Evolutionary conservation across 2,329 filamentous ascomycete species (phyloP).

Genomic region (Penicillium concentricum): DNA sequence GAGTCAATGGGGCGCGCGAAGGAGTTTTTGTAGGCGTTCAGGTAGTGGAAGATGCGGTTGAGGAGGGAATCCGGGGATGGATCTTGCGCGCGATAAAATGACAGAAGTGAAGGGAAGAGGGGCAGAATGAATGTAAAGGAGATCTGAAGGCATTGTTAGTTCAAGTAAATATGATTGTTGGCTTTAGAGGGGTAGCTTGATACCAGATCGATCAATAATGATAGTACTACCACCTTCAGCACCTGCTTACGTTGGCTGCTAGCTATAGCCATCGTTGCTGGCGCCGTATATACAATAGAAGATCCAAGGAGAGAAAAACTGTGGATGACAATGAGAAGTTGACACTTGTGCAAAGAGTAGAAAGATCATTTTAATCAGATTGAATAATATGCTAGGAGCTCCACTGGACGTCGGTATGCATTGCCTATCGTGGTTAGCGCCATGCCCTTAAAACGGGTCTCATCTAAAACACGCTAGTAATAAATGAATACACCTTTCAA

Average conservation of each 20-base stretch:
- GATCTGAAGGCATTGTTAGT: conserved; percentile 59
- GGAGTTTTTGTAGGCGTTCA: conserved; percentile 92
- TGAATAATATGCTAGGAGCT: not conserved
- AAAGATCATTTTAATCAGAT: conserved; percentile 1
- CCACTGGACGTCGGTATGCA: not conserved
- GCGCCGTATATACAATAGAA: conserved; percentile 6
- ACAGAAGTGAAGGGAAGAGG: conserved; percentile 89
- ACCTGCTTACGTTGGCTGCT: conserved; percentile 69
- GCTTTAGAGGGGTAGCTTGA: not conserved
- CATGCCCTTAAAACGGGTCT: not conserved
- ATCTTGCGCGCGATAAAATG: conserved; percentile 91
- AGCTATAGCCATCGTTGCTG: conserved; percentile 35
- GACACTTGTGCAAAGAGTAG: not conserved
- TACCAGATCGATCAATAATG: conserved; percentile 86
- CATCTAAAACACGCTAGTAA: not conserved
- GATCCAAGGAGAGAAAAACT: not conserved
- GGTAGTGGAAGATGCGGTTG: conserved; percentile 72
- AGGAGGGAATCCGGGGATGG: conserved; percentile 64
- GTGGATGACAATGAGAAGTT: not conserved
- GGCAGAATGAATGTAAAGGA: conserved; percentile 98
- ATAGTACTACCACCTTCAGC: conserved; percentile 82
- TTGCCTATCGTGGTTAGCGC: not conserved
- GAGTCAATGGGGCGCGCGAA: conserved; percentile 93
- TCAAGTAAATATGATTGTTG: not conserved
- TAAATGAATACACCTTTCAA: not conserved